phyloP scores from a whole-genome alignment of 164 flowering plant genomes.

The Cinnamomum chago region DNA sequence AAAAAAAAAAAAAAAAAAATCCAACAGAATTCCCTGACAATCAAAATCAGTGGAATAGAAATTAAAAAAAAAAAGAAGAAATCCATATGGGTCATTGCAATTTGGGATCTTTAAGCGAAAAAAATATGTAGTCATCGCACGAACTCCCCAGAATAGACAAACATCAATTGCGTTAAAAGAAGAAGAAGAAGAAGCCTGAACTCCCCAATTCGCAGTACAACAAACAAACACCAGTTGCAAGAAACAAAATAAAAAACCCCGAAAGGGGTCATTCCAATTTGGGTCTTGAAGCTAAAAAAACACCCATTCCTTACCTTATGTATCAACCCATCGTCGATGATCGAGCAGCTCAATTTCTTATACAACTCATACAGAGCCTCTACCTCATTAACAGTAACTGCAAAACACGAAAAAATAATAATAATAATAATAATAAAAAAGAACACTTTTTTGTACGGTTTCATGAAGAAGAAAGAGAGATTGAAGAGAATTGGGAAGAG shows the following conservation, averaged over 20 bases:
- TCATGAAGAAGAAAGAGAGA: background rate
- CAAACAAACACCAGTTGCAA: background rate
- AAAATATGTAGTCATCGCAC: too few relatives aligned
- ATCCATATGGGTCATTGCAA: too few relatives aligned
- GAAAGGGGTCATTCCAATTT: background rate
- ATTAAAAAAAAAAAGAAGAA: too few relatives aligned
- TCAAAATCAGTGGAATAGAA: too few relatives aligned
- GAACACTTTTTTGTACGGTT: background rate
- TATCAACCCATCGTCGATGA: slow-evolving; percentile 62
- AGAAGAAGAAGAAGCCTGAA: too few relatives aligned
- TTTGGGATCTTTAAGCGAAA: too few relatives aligned
- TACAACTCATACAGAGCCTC: slow-evolving; percentile 65
- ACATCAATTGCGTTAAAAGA: background rate
- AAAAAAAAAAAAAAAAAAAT: too few relatives aligned
- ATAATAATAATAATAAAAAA: too few relatives aligned
- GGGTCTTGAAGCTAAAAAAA: background rate
- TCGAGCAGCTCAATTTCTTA: slow-evolving; percentile 64
- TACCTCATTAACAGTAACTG: slow-evolving; percentile 68
- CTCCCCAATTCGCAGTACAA: background rate
- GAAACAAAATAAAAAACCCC: too few relatives aligned
- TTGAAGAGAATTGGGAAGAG: background rate
- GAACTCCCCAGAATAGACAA: background rate
- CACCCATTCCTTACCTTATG: slow-evolving; percentile 21
- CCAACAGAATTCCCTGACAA: too few relatives aligned
- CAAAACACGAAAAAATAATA: slow-evolving; percentile 10